Percentiles rank a stretch among this genome's conserved stretches.
Conservation (phyloP, 2,329 filamentous ascomycete species). For the Xylaria digitata region DNA sequence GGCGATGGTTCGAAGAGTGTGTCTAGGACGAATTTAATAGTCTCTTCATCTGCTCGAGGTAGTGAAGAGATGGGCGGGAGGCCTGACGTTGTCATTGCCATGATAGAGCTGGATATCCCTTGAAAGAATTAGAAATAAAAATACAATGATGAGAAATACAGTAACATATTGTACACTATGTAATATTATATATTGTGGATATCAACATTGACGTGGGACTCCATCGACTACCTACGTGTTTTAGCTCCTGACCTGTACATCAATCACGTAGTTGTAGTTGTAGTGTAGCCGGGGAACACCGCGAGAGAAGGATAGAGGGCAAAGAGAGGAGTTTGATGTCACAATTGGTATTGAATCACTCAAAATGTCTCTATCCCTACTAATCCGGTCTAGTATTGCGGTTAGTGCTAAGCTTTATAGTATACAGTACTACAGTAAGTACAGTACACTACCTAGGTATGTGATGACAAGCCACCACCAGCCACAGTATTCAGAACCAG, state of each 20-base stretch:
- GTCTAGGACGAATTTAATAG: conserved; percentile 73
- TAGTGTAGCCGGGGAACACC: conserved; percentile 18
- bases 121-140: too few relatives aligned
- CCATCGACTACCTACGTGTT: too few relatives aligned
- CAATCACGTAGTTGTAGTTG: background rate
- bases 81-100: conserved; percentile 37
- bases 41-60: conserved; percentile 63
- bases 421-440: too few relatives aligned
- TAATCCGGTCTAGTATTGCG: too few relatives aligned
- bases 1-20: conserved; percentile 85
- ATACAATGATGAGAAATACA: background rate
- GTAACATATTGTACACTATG: background rate
- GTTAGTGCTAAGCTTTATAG: too few relatives aligned
- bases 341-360: too few relatives aligned
- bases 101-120: background rate
- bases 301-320: conserved; percentile 16
- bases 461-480: too few relatives aligned
- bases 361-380: too few relatives aligned
- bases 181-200: background rate
- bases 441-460: too few relatives aligned
- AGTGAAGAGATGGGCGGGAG: conserved; percentile 71
- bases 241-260: too few relatives aligned
- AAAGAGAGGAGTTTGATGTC: too few relatives aligned
- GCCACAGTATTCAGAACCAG: too few relatives aligned
- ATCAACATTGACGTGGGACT: background rate